These are phyloP conservation scores for Colletotrichum acutatum DNA, from an alignment of 2,329 filamentous ascomycete genomes.

Conservation along the genomic window DNA sequence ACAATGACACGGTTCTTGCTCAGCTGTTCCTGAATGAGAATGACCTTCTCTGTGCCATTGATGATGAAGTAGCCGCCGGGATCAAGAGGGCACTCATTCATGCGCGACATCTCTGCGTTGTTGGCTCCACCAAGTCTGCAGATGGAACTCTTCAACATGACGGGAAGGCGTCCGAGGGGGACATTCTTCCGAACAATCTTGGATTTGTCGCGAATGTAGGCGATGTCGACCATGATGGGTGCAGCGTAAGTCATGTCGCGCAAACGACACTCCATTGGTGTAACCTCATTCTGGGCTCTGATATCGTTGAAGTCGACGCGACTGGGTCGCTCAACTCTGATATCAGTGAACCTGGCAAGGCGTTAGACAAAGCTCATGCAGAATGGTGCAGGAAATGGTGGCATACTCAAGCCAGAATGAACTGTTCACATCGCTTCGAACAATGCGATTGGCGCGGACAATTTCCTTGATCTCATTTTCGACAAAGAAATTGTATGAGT, in stretches of 20 bases:
- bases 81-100: constrained; percentile 96
- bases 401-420: constrained; percentile 85
- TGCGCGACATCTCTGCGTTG: constrained; percentile 87
- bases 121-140: constrained; percentile 87
- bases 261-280: constrained; percentile 94
- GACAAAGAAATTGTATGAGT: constrained; percentile 99
- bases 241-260: constrained; percentile 98
- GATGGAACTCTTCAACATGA: constrained; percentile 97
- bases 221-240: constrained; percentile 91
- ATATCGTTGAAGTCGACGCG: constrained; percentile 80
- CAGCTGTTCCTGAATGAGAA: constrained; percentile 96
- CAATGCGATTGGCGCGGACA: constrained; percentile 87
- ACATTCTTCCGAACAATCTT: constrained; percentile 80
- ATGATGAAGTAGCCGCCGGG: constrained; percentile 99
- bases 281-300: constrained; percentile 79
- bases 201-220: constrained; percentile 85
- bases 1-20: constrained; percentile 99
- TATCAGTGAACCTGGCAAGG: constrained; percentile 76
- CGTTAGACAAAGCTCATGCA: constrained; percentile 5
- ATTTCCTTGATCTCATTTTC: constrained; percentile 98
- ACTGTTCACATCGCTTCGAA: constrained; percentile 91
- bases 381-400: not conserved
- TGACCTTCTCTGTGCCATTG: constrained; percentile 97
- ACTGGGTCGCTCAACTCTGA: constrained; percentile 85
- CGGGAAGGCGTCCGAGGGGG: constrained; percentile 88